Conservation (phyloP, 805 yeast genomes). For the Kuraishia borneana region DNA sequence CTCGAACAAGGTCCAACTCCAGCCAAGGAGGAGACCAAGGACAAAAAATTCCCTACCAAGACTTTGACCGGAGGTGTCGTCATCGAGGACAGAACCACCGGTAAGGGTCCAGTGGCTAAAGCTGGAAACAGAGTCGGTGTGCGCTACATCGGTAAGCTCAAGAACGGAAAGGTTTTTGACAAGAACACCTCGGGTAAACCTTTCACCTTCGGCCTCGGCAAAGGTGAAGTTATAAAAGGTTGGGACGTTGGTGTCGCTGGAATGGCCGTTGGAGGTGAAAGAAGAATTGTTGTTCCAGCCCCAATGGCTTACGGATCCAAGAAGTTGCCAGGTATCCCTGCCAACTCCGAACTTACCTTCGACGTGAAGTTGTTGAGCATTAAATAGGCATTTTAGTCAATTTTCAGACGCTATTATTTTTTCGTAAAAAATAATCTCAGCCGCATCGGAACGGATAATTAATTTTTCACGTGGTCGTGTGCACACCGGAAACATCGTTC, state of each 20-base stretch:
- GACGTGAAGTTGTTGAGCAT: conserved; percentile 89
- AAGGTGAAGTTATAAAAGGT: conserved; percentile 97
- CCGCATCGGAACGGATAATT: too few species aligned
- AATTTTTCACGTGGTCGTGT: too few species aligned
- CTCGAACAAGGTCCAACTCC: conserved; percentile 90
- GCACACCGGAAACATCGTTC: too few species aligned
- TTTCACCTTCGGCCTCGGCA: conserved; percentile 80
- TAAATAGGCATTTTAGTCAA: conserved; percentile 36
- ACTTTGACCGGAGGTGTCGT: conserved; percentile 88
- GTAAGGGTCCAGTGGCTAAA: conserved; percentile 84
- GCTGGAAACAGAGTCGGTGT: conserved; percentile 86
- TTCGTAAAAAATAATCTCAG: too few species aligned
- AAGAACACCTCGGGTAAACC: conserved; percentile 97
- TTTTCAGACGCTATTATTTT: too few species aligned
- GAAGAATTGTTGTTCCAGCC: conserved; percentile 93
- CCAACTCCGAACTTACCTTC: conserved; percentile 92
- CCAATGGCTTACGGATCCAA: conserved; percentile 94
- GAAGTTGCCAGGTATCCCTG: conserved; percentile 94
- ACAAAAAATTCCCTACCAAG: conserved; percentile 56
- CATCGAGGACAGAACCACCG: conserved; percentile 84
- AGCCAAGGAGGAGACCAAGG: conserved; percentile 18
- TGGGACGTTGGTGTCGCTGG: conserved; percentile 99
- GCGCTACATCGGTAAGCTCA: conserved; percentile 95
- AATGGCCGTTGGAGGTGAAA: conserved; percentile 98
- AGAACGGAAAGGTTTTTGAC: conserved; percentile 94